Evolutionary conservation across 1,284 basidiomycete species (phyloP).

Genomic region (Fistulinella cinereoalba): DNA sequence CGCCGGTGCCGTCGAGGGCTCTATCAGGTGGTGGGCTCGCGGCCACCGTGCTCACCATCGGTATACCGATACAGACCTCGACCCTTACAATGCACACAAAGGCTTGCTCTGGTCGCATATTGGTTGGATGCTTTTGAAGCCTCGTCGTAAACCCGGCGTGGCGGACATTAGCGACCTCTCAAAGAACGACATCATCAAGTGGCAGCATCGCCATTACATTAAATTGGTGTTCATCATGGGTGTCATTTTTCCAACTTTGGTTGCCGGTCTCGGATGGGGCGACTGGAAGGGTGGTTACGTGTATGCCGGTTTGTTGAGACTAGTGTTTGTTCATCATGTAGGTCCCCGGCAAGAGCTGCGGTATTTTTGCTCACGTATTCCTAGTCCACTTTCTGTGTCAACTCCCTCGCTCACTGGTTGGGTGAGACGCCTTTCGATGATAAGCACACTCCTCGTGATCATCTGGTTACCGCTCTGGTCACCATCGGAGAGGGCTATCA

Average conservation of each 20-base stretch:
- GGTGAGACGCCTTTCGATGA: slow-evolving; percentile 92
- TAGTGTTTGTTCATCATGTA: slow-evolving; percentile 88
- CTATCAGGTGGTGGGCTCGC: slow-evolving; percentile 94
- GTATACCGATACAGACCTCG: slow-evolving; percentile 94
- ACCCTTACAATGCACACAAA: slow-evolving; percentile 89
- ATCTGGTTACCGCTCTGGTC: slow-evolving; percentile 81
- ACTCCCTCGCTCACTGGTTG: slow-evolving; percentile 93
- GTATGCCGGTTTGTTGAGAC: slow-evolving; percentile 80
- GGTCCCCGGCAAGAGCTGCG: slow-evolving; percentile 29
- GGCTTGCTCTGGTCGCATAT: slow-evolving; percentile 81
- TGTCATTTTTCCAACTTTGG: slow-evolving; percentile 70
- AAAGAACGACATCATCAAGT: slow-evolving; percentile 74
- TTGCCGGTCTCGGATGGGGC: slow-evolving; percentile 81
- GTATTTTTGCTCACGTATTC: slow-evolving; percentile 9
- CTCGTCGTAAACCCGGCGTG: slow-evolving; percentile 81
- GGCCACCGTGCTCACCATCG: slow-evolving; percentile 92
- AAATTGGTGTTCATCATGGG: slow-evolving; percentile 70
- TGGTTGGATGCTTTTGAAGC: slow-evolving; percentile 93
- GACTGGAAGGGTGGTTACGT: slow-evolving; percentile 84
- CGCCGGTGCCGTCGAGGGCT: slow-evolving; percentile 86
- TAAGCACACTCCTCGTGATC: slow-evolving; percentile 91
- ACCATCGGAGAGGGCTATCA: slow-evolving; percentile 95
- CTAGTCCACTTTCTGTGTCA: slow-evolving; percentile 92
- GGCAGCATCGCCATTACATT: slow-evolving; percentile 86
- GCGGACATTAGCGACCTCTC: slow-evolving; percentile 86